Evolutionary conservation across 2,329 filamentous ascomycete species (phyloP).

Genomic region (Xylariales sp.): DNA sequence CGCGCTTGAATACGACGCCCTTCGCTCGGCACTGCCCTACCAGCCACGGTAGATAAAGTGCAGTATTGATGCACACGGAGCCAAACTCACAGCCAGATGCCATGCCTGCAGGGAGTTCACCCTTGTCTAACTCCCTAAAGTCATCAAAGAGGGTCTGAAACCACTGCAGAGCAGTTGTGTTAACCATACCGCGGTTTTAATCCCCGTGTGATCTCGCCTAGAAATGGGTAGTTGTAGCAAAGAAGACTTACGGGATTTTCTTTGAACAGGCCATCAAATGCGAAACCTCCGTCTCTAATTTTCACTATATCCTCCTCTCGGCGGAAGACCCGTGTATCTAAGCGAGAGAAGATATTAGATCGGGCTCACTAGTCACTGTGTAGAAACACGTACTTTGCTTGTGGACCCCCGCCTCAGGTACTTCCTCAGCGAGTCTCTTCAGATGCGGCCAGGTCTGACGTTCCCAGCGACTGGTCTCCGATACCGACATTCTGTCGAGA

Average conservation of each 20-base stretch:
- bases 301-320: slow-evolving; percentile 57
- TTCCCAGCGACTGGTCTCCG: slow-evolving; percentile 22
- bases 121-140: slow-evolving; percentile 56
- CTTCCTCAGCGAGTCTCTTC: slow-evolving; percentile 22
- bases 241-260: too few species aligned
- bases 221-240: too few species aligned
- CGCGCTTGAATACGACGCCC: slow-evolving; percentile 65
- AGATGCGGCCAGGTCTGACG: slow-evolving; percentile 24
- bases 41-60: slow-evolving; percentile 84
- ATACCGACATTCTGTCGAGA: slow-evolving; percentile 20
- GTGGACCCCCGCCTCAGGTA: slow-evolving; percentile 29
- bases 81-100: slow-evolving; percentile 74
- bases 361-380: neutral
- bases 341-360: slow-evolving; percentile 1
- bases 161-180: too few species aligned
- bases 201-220: too few species aligned
- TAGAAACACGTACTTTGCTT: slow-evolving; percentile 17
- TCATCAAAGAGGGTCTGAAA: slow-evolving; percentile 68
- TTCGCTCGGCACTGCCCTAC: slow-evolving; percentile 72
- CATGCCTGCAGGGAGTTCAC: slow-evolving; percentile 58
- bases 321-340: slow-evolving; percentile 45
- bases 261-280: slow-evolving; percentile 64
- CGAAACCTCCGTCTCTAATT: slow-evolving; percentile 31
- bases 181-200: too few species aligned
- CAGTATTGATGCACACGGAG: slow-evolving; percentile 87